Base-by-base conservation (phyloP, 495 filamentous ascomycete genomes). In the Talaromyces stipitatus region DNA sequence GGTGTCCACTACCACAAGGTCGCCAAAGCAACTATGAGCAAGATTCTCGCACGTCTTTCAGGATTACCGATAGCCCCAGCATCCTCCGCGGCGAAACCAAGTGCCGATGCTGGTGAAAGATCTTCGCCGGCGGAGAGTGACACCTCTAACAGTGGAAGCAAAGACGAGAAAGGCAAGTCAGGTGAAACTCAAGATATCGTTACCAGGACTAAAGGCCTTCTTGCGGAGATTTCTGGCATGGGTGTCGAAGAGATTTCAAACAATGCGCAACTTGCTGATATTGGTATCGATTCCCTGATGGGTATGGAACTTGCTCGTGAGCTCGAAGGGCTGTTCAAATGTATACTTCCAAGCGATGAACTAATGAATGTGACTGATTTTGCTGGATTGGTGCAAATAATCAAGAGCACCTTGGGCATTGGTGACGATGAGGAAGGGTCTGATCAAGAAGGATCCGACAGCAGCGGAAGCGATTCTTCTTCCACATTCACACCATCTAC, bases 201-300 rank as follows among this genome's bases (percentile, higher is more conserved):
- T 14, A 27, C 18, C 9, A 63, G 62, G 32, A 59, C 71, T 2
- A 67, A 63, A 23, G 55, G 33, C 3, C 51, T 75, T 8, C 26
- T 78, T 5, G 65, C 60, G 0, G 63, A 75, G 0, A 41, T 81
- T 3, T 77, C 72, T 23, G 78, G 78, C 1, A 55, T 82, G 0
- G 72, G 79, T 18, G 46, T 63, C 0, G 54, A 63, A 2, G 76
- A 80, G 16, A 74, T 83, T 6, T 54, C 63, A 6, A 57, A 62
- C 16, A 65, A 74, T 23, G 64, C 60, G 0, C 60, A 70, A 3
- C 65, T 82, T 22, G 71, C 69, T 6, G 76, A 82, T 16, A 32
- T 80, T 8, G 79, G 81, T 0, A 78, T 84, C 12, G 81, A 84
- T 55, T 84, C 79, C 0, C 66, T 84, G 0, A 72, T 80, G 64